Evolutionary conservation across 495 filamentous ascomycete species (phyloP).

Genomic region (Aspergillus affinis): DNA sequence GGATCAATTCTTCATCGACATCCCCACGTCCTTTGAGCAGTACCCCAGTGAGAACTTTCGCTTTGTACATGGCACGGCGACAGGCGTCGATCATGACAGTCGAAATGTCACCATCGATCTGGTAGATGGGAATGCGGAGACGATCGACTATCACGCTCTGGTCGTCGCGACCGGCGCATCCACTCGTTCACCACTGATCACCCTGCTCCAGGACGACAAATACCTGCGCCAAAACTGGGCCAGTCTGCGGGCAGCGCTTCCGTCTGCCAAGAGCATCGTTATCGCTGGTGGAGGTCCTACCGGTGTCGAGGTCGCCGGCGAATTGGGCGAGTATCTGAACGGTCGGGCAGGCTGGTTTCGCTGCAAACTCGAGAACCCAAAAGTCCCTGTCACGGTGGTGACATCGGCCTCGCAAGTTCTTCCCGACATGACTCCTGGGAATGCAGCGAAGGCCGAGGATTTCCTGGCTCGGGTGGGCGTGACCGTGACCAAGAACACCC

Average conservation of each 20-base stretch:
- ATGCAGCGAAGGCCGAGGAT: constrained; percentile 39
- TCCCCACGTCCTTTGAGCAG: constrained; percentile 39
- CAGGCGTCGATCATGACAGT: constrained; percentile 27
- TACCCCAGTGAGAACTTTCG: constrained; percentile 34
- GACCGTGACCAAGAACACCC: constrained; percentile 38
- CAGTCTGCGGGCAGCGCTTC: constrained; percentile 39
- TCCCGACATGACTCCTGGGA: constrained; percentile 34
- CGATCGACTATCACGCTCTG: constrained; percentile 41
- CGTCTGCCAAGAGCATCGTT: constrained; percentile 40
- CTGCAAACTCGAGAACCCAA: constrained; percentile 28
- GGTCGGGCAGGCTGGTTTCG: constrained; percentile 33
- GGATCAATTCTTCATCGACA: constrained; percentile 48
- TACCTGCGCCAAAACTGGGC: constrained; percentile 27
- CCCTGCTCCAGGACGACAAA: constrained; percentile 18
- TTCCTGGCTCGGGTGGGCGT: constrained; percentile 46
- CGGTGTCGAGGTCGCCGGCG: constrained; percentile 51
- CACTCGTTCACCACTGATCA: constrained; percentile 32
- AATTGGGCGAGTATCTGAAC: constrained; percentile 51
- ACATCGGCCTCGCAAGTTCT: constrained; percentile 44
- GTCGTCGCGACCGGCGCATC: constrained; percentile 43
- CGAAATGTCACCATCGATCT: constrained; percentile 29
- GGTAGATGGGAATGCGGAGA: constrained; percentile 7
- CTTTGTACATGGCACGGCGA: constrained; percentile 41
- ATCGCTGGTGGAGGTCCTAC: constrained; percentile 44
- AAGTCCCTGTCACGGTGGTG: constrained; percentile 45